Evolutionary conservation across 495 filamentous ascomycete genomes (phyloP).

Genomic region (Penicillium dipodomyicola): DNA sequence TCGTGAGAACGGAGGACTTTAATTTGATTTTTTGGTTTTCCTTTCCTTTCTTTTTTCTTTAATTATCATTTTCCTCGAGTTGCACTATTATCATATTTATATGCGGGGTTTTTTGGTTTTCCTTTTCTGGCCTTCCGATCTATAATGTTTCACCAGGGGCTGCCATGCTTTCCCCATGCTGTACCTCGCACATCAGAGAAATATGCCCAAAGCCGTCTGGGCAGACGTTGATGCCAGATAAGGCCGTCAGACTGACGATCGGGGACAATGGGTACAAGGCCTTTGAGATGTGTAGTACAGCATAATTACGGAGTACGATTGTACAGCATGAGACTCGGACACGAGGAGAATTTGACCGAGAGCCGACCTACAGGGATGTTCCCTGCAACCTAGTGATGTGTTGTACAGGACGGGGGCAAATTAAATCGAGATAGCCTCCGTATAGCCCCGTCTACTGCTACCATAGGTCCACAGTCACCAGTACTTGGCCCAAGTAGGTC

Average conservation of each 20-base stretch:
- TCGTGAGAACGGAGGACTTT: not conserved
- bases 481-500: not conserved
- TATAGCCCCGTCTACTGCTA: not conserved
- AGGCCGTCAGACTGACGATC: slow-evolving; percentile 9
- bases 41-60: not conserved
- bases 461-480: not conserved
- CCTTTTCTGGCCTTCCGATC: not conserved
- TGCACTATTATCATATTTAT: not conserved
- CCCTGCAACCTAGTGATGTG: slow-evolving; percentile 13
- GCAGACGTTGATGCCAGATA: slow-evolving; percentile 19
- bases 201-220: slow-evolving; percentile 15
- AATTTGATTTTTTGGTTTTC: not conserved
- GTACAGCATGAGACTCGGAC: slow-evolving; percentile 3
- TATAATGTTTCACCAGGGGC: slow-evolving; percentile 17
- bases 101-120: not conserved
- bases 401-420: slow-evolving; percentile 10
- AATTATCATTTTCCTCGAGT: not conserved
- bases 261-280: slow-evolving; percentile 11
- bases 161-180: slow-evolving; percentile 13
- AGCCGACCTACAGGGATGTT: slow-evolving; percentile 9
- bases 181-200: not conserved
- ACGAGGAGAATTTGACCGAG: slow-evolving; percentile 9
- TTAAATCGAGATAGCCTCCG: not conserved
- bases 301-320: not conserved
- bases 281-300: slow-evolving; percentile 10